These are phyloP conservation scores for Penicillium rolfsii DNA, from an alignment of 2,329 filamentous ascomycete genomes.

Conservation along the genomic window DNA sequence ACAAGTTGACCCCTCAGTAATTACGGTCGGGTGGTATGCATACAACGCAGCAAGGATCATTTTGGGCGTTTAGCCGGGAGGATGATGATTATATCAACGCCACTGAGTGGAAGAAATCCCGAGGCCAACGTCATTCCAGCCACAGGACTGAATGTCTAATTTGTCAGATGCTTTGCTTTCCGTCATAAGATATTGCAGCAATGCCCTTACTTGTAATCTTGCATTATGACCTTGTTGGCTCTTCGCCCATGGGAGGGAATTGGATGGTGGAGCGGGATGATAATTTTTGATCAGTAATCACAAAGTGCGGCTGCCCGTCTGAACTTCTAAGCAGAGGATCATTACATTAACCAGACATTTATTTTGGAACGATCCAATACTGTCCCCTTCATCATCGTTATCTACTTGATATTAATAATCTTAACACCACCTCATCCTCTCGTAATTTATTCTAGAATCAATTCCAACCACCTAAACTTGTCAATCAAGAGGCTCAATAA, in stretches of 20 bases:
- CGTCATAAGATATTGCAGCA: background rate
- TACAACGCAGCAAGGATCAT: too few relatives aligned
- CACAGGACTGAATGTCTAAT: background rate
- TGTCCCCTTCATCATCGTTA: background rate
- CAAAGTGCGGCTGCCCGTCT: background rate
- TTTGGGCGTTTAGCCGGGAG: background rate
- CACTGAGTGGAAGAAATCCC: background rate
- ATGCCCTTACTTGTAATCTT: background rate
- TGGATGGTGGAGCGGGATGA: background rate
- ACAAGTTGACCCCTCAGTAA: too few relatives aligned
- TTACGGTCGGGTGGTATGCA: too few relatives aligned
- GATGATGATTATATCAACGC: background rate
- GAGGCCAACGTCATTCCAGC: background rate
- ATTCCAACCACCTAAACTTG: background rate
- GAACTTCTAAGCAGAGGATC: background rate
- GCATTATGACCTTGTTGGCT: background rate
- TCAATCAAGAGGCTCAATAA: conserved; percentile 1
- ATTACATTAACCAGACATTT: background rate
- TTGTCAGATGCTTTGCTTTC: background rate
- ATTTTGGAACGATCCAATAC: background rate
- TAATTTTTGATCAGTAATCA: background rate
- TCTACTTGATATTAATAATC: background rate
- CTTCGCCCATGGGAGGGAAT: background rate
- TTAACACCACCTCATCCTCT: background rate
- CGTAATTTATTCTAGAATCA: background rate